Conservation (phyloP, 257 asterid genomes). For the Paulownia fortunei region DNA sequence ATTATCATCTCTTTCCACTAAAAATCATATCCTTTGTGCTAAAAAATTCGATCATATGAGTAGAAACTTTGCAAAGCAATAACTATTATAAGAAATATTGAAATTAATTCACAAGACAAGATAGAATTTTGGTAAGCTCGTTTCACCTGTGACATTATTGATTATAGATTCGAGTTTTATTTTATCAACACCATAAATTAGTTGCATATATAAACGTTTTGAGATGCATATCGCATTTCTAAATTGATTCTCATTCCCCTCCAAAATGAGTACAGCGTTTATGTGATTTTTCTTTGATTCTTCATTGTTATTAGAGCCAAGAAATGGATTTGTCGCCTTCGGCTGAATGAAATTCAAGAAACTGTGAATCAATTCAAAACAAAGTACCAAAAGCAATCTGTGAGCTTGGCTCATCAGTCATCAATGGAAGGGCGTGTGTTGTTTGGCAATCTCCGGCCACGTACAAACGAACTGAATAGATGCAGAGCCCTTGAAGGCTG, state of each 20-base stretch:
- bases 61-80: no score
- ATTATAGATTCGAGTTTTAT: no score
- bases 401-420: slow-evolving; percentile 12
- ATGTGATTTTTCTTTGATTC: slow-evolving; percentile 8
- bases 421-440: slow-evolving; percentile 58
- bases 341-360: slow-evolving; percentile 31
- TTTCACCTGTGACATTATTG: no score
- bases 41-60: no score
- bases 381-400: background rate
- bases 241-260: slow-evolving; percentile 16
- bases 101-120: no score
- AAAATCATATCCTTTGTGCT: no score
- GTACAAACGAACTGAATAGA: slow-evolving; percentile 73
- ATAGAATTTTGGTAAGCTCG: no score
- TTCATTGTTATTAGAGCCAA: slow-evolving; percentile 18
- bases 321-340: slow-evolving; percentile 35
- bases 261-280: slow-evolving; percentile 6
- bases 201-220: no score
- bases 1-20: no score
- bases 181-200: no score
- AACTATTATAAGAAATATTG: no score
- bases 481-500: slow-evolving; percentile 96
- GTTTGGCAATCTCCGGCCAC: slow-evolving; percentile 75
- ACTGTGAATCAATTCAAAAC: slow-evolving; percentile 21
- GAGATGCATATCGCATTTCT: background rate